phyloP scores from a whole-genome alignment of 2,329 filamentous ascomycete genomes.

The Aureobasidium sp. region DNA sequence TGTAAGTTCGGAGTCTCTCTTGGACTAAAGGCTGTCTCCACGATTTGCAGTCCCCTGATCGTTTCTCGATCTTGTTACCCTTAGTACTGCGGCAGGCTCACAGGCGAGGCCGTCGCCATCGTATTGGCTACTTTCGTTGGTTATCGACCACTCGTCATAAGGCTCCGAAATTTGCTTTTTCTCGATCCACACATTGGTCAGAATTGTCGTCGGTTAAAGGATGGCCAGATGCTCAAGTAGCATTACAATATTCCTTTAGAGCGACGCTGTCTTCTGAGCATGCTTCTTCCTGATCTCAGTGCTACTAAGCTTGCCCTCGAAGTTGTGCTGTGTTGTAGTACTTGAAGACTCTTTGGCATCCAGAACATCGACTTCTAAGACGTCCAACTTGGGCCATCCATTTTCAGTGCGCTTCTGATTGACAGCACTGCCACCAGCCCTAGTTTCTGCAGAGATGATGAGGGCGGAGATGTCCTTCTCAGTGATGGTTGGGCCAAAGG shows the following conservation, averaged over 20 bases:
- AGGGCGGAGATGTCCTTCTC: slow-evolving; percentile 71
- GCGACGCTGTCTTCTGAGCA: not conserved
- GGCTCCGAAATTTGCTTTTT: too few species aligned
- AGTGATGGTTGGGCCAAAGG: slow-evolving; percentile 84
- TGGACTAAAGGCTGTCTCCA: too few species aligned
- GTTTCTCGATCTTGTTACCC: too few species aligned
- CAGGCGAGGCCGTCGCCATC: too few species aligned
- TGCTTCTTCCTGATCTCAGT: slow-evolving; percentile 57
- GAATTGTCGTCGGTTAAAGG: too few species aligned
- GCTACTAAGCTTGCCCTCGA: slow-evolving; percentile 83
- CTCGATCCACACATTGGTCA: too few species aligned
- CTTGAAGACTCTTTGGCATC: slow-evolving; percentile 50
- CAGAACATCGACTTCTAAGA: slow-evolving; percentile 86
- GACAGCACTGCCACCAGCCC: slow-evolving; percentile 73
- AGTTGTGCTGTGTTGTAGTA: slow-evolving; percentile 41
- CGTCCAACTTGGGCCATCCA: slow-evolving; percentile 67
- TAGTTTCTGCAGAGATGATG: slow-evolving; percentile 82
- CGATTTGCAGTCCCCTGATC: too few species aligned
- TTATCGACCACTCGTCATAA: too few species aligned
- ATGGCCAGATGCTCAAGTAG: too few species aligned
- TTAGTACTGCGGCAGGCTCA: too few species aligned
- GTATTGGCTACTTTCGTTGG: too few species aligned
- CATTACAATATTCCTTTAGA: not conserved
- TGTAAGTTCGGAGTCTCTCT: too few species aligned
- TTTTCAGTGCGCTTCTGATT: slow-evolving; percentile 73